Percentiles rank a stretch among this genome's conserved stretches.
Evolutionary conservation across 2,329 filamentous ascomycete species (phyloP).

Genomic region (Penicillium sclerotiorum): DNA sequence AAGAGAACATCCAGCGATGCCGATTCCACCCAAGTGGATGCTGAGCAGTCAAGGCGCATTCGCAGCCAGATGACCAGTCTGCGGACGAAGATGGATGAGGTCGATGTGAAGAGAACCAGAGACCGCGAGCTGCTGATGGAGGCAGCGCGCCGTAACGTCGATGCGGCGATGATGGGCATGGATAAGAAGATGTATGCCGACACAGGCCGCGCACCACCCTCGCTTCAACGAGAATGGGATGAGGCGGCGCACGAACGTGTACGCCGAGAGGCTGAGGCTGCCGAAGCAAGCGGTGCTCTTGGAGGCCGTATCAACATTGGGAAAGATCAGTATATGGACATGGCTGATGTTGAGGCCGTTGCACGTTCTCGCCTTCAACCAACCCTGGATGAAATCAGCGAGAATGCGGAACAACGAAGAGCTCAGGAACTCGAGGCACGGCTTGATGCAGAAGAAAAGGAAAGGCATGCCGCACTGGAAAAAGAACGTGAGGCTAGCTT

Average conservation of each 20-base stretch:
- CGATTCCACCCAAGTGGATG: slow-evolving; percentile 61
- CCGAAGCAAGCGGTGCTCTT: slow-evolving; percentile 61
- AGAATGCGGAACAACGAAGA: slow-evolving; percentile 72
- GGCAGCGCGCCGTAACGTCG: slow-evolving; percentile 83
- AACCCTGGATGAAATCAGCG: slow-evolving; percentile 79
- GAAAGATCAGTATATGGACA: slow-evolving; percentile 77
- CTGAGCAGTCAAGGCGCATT: slow-evolving; percentile 70
- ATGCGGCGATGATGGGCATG: slow-evolving; percentile 73
- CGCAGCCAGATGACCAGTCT: slow-evolving; percentile 78
- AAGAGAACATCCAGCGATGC: slow-evolving; percentile 70
- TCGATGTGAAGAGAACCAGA: slow-evolving; percentile 55
- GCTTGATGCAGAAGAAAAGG: slow-evolving; percentile 66
- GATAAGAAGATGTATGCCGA: slow-evolving; percentile 78
- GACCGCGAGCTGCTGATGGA: slow-evolving; percentile 77
- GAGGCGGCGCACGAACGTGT: slow-evolving; percentile 70
- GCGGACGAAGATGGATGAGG: slow-evolving; percentile 61
- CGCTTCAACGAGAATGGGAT: slow-evolving; percentile 76
- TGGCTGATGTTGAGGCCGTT: slow-evolving; percentile 76
- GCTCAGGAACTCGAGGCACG: slow-evolving; percentile 66
- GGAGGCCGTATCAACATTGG: slow-evolving; percentile 68
- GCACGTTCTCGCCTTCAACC: slow-evolving; percentile 78
- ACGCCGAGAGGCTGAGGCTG: slow-evolving; percentile 65
- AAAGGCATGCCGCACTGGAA: slow-evolving; percentile 57
- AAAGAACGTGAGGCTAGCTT: slow-evolving; percentile 43
- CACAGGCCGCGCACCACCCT: slow-evolving; percentile 71